Evolutionary conservation across 352 stramenopile species (phyloP), one percentile per base, ranked within the genome.

Genomic region (Phytophthora pluvialis): DNA sequence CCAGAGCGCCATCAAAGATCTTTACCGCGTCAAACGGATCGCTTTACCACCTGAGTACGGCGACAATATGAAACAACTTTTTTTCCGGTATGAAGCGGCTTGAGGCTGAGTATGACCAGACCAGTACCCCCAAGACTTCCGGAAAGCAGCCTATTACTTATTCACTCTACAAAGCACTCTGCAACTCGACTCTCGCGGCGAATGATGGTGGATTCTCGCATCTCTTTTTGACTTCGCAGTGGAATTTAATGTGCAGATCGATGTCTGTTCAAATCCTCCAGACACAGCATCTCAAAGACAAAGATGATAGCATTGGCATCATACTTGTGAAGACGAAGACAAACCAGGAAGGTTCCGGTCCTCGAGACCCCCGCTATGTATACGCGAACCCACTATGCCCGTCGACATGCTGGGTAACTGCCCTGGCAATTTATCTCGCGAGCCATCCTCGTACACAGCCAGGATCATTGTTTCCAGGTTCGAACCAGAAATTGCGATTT

Each of bases 181-280:
- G 40, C 28, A 29, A 46, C 15, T 28, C n/a, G 10, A 26, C 40
- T 5, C 16, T 46, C 3, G 28, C 0, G 4, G 4, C 3, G 4
- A 46, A 29, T 46, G 40, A 29, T 12, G 12, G 40, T 31, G 16
- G 40, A 13, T 46, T 46, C 7, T 46, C 40, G n/a, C 40, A 46
- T 46, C 6, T 31, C 2, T 46, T 46, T n/a, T 12, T 46, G 21
- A 46, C 16, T 4, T 28, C 40, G 4, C 40, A 46, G 7, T 29
- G 40, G 40, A 46, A 46, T 40, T 40, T 40, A 40, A 40, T 40
- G 35, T 40, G 35, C 35, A 40, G 35, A 26, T 45, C 38, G 15
- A 9, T 45, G 16, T 45, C 38, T 25, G 38, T 45, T 9, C 38
- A 45, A 9, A 45, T 0, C 8, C 13, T 45, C 12, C 38, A 45